A percentile compares a stretch with the other conserved stretches of the same genome.
These are phyloP conservation scores for Cladosporium velox DNA, from an alignment of 2,329 filamentous ascomycete genomes.

Conservation along the genomic window DNA sequence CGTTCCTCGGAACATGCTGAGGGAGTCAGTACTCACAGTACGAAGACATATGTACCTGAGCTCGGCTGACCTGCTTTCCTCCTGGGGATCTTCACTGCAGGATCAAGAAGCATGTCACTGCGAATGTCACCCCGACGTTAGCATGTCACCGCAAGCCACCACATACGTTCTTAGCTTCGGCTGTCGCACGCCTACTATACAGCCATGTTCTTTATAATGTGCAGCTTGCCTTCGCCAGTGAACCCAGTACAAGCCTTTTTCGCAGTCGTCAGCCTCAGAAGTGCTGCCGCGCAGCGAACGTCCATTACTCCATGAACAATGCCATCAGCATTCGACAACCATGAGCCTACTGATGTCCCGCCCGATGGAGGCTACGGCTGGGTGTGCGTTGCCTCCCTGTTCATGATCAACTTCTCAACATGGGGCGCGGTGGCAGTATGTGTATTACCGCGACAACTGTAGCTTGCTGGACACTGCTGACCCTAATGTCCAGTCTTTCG, in stretches of 20 bases:
- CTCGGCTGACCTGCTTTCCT: not conserved
- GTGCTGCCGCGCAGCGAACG: no score
- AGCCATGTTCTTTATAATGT: not conserved
- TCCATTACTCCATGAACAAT: not conserved
- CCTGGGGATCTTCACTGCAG: not conserved
- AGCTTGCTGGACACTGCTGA: not conserved
- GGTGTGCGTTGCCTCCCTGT: constrained; percentile 33
- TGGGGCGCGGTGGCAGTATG: constrained; percentile 30
- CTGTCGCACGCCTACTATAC: not conserved
- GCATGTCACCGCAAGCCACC: not conserved
- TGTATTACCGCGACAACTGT: not conserved
- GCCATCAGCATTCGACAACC: constrained; percentile 2
- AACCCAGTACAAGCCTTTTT: not conserved
- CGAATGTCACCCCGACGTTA: not conserved
- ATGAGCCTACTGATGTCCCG: not conserved
- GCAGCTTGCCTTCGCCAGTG: not conserved
- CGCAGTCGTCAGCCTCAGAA: not conserved
- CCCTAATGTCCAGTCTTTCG: constrained; percentile 34
- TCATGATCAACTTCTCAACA: constrained; percentile 33
- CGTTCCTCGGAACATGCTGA: no score
- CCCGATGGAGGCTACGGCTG: constrained; percentile 40
- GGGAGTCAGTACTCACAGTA: not conserved
- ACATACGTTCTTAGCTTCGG: no score
- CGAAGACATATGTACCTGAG: not conserved
- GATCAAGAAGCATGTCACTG: not conserved